Percentiles rank a stretch among this genome's conserved stretches.
These are phyloP conservation scores for Boletus rufocinnamomeus DNA, from an alignment of 768 basidiomycete genomes.

Conservation along the genomic window DNA sequence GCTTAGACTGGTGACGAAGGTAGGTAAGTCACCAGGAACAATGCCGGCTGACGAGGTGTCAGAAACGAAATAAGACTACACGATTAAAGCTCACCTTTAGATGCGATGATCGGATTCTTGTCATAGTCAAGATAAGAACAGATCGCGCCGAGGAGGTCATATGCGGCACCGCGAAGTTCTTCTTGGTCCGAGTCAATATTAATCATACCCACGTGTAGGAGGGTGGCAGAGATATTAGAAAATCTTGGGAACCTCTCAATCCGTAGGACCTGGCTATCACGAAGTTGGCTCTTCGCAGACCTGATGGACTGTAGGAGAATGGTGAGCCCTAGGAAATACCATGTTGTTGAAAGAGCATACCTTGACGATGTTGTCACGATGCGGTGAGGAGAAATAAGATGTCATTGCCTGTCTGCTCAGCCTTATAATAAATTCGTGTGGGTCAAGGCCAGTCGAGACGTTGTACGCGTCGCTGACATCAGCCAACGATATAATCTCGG, in stretches of 20 bases:
- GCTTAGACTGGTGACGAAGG: constrained; percentile 67
- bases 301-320: constrained; percentile 58
- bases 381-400: constrained; percentile 71
- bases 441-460: constrained; percentile 73
- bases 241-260: constrained; percentile 73
- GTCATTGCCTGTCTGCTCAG: constrained; percentile 70
- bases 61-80: not conserved
- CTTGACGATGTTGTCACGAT: constrained; percentile 74
- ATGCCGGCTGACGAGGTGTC: constrained; percentile 54
- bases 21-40: constrained; percentile 63
- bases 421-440: constrained; percentile 80
- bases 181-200: constrained; percentile 75
- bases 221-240: constrained; percentile 81
- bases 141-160: constrained; percentile 76
- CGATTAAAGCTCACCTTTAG: constrained; percentile 53
- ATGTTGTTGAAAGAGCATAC: constrained; percentile 36
- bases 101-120: constrained; percentile 66
- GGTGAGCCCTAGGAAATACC: not conserved
- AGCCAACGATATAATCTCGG: constrained; percentile 75
- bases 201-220: constrained; percentile 85
- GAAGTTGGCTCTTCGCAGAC: constrained; percentile 70
- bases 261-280: constrained; percentile 50
- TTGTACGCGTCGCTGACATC: constrained; percentile 90
- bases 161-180: constrained; percentile 75
- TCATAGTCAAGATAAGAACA: constrained; percentile 79